Conservation (phyloP, 2,329 filamentous ascomycete genomes). For the Neurospora sp. region DNA sequence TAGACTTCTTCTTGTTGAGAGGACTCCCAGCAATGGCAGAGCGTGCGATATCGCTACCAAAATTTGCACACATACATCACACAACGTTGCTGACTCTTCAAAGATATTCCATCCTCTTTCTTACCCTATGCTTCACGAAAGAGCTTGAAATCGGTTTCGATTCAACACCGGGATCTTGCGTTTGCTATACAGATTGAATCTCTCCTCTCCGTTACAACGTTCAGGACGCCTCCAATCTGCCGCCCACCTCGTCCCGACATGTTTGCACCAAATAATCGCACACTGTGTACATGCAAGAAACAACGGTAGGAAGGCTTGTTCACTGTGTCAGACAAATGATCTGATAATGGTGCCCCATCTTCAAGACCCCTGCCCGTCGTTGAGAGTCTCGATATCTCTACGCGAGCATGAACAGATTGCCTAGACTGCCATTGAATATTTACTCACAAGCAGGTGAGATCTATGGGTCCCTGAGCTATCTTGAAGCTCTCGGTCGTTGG, state of each 20-base stretch:
- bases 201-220: neutral
- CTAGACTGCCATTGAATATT: neutral
- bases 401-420: neutral
- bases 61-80: neutral
- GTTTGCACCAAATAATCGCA: neutral
- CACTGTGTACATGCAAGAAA: neutral
- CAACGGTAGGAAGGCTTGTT: neutral
- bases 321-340: neutral
- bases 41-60: neutral
- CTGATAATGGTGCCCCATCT: neutral
- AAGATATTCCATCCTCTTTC: neutral
- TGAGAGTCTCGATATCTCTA: neutral
- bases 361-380: neutral
- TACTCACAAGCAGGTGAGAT: neutral
- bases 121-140: neutral
- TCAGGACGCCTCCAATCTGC: neutral
- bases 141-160: neutral
- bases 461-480: neutral
- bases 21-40: neutral
- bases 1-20: neutral
- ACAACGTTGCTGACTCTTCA: neutral
- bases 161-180: neutral
- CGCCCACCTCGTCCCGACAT: neutral
- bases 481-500: neutral
- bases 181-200: neutral